A percentile compares a stretch with the other conserved stretches of the same genome.
Conservation (phyloP, 768 basidiomycete species). For the Leccinum disarticulatum region DNA sequence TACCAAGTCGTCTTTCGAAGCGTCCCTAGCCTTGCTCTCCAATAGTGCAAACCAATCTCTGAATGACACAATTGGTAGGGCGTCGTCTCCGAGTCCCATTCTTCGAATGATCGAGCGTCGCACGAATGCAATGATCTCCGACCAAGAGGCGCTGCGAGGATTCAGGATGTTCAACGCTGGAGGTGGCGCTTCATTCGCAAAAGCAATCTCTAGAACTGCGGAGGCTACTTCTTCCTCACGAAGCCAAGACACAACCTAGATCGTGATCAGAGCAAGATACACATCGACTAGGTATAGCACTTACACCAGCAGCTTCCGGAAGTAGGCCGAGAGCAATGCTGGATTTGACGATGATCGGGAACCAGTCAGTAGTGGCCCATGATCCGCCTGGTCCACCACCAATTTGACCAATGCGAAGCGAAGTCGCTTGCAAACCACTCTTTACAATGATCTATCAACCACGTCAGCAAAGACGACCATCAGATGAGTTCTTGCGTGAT, state of each 20-base stretch:
- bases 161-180: constrained; percentile 39
- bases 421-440: constrained; percentile 37
- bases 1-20: constrained; percentile 27
- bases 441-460: constrained; percentile 36
- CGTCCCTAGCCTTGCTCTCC: constrained; percentile 18
- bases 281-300: too few relatives aligned
- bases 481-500: too few relatives aligned
- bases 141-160: constrained; percentile 37
- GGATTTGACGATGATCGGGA: constrained; percentile 43
- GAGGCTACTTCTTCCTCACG: constrained; percentile 40
- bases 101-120: constrained; percentile 15
- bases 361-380: constrained; percentile 48
- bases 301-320: constrained; percentile 33
- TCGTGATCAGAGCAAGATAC: background rate
- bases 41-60: constrained; percentile 36
- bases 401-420: constrained; percentile 48
- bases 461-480: background rate
- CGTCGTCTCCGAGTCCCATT: background rate
- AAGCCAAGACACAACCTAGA: constrained; percentile 43
- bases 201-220: constrained; percentile 32
- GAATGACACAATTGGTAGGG: constrained; percentile 34
- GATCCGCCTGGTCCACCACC: constrained; percentile 41
- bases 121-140: constrained; percentile 28
- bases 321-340: constrained; percentile 30
- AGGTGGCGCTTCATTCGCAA: constrained; percentile 15